Evolutionary conservation across 345 rosid species (phyloP).

Genomic region (Gossypium australe): DNA sequence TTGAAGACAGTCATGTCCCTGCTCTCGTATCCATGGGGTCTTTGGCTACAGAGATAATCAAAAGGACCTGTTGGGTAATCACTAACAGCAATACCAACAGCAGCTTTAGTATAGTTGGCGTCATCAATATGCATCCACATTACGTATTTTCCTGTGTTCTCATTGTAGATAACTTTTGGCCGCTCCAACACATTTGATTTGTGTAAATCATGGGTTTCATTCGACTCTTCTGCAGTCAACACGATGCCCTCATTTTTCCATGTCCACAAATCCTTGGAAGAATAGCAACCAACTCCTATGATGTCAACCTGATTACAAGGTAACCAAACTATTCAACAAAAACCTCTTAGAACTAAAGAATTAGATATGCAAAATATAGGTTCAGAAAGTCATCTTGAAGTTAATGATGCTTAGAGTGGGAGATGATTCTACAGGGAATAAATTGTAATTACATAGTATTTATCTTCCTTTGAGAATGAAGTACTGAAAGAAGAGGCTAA

Average conservation of each 20-base stretch:
- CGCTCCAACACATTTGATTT: constrained; percentile 88
- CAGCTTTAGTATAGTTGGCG: constrained; percentile 88
- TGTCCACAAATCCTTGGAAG: constrained; percentile 85
- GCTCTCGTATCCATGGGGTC: constrained; percentile 82
- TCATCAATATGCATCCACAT: constrained; percentile 99
- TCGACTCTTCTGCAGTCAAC: constrained; percentile 58
- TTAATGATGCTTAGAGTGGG: neutral
- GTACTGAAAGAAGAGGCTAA: neutral
- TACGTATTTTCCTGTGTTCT: constrained; percentile 62
- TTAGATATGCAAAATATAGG: constrained; percentile 3
- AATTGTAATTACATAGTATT: neutral
- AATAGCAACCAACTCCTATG: constrained; percentile 93
- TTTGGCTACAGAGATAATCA: constrained; percentile 59
- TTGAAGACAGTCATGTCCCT: constrained; percentile 92
- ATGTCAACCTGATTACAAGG: constrained; percentile 68
- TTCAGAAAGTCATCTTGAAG: neutral
- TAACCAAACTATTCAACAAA: constrained; percentile 3
- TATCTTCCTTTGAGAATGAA: neutral
- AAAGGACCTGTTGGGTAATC: constrained; percentile 83
- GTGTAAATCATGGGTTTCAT: constrained; percentile 73
- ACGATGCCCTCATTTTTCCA: constrained; percentile 94
- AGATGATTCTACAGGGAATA: neutral
- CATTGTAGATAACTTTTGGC: constrained; percentile 86
- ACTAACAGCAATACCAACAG: constrained; percentile 80
- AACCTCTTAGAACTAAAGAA: neutral